A percentile compares a stretch with the other conserved stretches of the same genome.
These are phyloP conservation scores for Fusarium ambrosium DNA, from an alignment of 2,329 filamentous ascomycete genomes.

Conservation along the genomic window DNA sequence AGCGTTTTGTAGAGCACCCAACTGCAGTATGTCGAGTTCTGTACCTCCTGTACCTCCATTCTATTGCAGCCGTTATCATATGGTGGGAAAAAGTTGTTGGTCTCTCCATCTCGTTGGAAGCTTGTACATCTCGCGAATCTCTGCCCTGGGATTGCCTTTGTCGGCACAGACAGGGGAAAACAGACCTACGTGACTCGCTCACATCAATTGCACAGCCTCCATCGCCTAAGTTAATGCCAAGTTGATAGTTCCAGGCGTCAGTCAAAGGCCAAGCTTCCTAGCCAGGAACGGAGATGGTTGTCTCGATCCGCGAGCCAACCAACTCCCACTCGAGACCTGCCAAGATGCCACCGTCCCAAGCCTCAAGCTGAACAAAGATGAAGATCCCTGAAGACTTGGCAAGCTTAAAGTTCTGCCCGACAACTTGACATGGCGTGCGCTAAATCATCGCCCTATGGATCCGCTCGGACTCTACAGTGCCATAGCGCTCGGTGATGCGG, in stretches of 20 bases:
- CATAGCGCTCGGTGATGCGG: not conserved
- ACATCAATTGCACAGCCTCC: not conserved
- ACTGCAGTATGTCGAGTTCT: not conserved
- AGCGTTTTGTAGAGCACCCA: not conserved
- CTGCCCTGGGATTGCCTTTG: not conserved
- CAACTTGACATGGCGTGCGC: not conserved
- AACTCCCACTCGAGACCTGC: not conserved
- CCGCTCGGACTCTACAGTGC: not conserved
- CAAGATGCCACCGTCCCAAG: not conserved
- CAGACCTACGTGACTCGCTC: not conserved
- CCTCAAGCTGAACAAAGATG: not conserved
- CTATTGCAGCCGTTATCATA: not conserved
- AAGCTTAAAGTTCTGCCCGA: not conserved
- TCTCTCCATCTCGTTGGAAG: not conserved
- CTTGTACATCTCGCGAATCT: not conserved
- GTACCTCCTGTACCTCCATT: not conserved
- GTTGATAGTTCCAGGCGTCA: not conserved
- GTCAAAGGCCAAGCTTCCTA: not conserved
- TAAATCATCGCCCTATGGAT: not conserved
- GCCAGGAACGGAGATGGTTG: not conserved
- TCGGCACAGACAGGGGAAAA: not conserved
- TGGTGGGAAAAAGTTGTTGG: not conserved
- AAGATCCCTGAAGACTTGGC: not conserved
- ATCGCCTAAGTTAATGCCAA: not conserved
- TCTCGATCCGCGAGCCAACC: not conserved